Conservation (phyloP, 2,329 filamentous ascomycete species). For the Pestalotiopsis sp. region DNA sequence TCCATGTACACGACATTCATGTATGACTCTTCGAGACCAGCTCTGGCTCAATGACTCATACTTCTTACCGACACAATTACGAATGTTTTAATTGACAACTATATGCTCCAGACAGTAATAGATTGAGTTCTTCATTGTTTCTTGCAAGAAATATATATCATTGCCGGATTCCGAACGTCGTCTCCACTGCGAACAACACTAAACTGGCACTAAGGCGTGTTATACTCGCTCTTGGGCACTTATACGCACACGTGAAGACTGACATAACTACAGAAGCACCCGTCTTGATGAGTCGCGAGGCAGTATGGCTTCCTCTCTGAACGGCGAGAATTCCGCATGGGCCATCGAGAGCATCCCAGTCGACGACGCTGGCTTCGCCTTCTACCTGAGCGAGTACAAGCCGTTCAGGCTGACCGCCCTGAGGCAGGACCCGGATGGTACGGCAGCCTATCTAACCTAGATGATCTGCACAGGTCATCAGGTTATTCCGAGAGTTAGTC, state of each 20-base stretch:
- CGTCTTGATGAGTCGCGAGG: not conserved
- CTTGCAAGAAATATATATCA: not conserved
- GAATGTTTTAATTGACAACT: not conserved
- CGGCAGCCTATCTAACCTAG: not conserved
- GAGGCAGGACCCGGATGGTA: constrained; percentile 22
- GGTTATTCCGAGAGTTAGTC: not conserved
- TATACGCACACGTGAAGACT: not conserved
- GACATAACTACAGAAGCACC: not conserved
- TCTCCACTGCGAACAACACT: not conserved
- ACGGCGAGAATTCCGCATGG: constrained; percentile 15
- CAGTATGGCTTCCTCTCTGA: not conserved
- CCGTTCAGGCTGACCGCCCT: constrained; percentile 32
- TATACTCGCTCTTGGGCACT: not conserved
- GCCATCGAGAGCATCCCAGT: constrained; percentile 23
- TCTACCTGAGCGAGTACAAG: constrained; percentile 32
- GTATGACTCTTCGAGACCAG: not conserved
- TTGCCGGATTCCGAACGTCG: not conserved
- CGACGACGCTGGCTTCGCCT: constrained; percentile 27
- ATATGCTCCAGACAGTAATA: too few species aligned
- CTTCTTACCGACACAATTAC: not conserved
- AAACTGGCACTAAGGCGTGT: not conserved
- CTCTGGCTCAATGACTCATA: not conserved
- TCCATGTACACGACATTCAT: not conserved
- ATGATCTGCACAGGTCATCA: not conserved
- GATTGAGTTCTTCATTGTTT: too few species aligned